These are phyloP conservation scores for Coemansia sp. DNA, from an alignment of 371 early-diverging fungal species.

Conservation along the genomic window DNA sequence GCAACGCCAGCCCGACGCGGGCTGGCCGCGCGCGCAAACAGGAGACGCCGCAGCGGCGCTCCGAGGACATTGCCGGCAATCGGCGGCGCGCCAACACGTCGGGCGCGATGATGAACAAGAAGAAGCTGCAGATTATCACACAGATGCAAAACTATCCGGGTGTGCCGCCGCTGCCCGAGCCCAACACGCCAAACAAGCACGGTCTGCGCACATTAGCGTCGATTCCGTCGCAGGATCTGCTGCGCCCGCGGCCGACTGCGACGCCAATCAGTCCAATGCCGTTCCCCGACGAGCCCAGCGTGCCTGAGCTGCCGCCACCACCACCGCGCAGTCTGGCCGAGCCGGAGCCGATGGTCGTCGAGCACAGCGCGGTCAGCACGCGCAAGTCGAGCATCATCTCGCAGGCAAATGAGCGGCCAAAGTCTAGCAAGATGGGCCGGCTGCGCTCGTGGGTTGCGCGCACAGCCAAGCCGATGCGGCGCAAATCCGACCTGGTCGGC, in stretches of 20 bases:
- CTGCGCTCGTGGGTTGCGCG: constrained; percentile 49
- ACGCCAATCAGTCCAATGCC: constrained; percentile 46
- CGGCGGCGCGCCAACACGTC: constrained; percentile 49
- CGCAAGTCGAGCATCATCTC: constrained; percentile 10
- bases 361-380: not conserved
- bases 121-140: constrained; percentile 45
- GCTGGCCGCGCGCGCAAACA: constrained; percentile 26
- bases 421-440: constrained; percentile 45
- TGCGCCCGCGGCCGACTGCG: constrained; percentile 13
- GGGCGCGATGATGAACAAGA: constrained; percentile 47
- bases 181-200: constrained; percentile 21
- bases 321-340: too few relatives aligned
- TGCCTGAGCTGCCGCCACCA: not conserved
- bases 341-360: too few relatives aligned
- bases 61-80: constrained; percentile 35
- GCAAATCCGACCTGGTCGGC: constrained; percentile 39
- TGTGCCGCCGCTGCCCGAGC: constrained; percentile 31
- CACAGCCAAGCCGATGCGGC: constrained; percentile 46
- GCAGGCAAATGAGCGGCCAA: constrained; percentile 35
- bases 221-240: constrained; percentile 45
- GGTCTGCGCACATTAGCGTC: constrained; percentile 37
- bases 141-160: constrained; percentile 42
- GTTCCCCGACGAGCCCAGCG: constrained; percentile 41
- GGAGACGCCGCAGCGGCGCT: constrained; percentile 39
- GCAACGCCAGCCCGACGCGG: constrained; percentile 42